Percentiles rank a stretch among this genome's conserved stretches.
Conservation (phyloP, 78 protist genomes). For the Protostelium mycophagum region DNA sequence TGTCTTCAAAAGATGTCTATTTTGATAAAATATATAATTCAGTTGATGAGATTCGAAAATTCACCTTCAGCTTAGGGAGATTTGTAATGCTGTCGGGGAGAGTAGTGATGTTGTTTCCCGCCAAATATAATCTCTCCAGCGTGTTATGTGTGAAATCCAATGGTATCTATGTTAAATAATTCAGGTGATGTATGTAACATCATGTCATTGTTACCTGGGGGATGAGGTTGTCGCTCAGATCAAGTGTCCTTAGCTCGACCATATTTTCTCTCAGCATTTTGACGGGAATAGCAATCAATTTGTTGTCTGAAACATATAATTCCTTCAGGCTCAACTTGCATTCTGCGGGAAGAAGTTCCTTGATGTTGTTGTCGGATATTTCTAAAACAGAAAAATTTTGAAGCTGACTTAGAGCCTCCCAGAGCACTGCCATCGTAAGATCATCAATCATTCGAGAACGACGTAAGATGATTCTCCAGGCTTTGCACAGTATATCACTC, state of each 20-base stretch:
- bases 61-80: too few relatives aligned
- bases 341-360: neutral
- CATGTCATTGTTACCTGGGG: neutral
- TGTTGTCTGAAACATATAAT: neutral
- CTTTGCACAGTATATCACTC: neutral
- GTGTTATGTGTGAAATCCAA: too few relatives aligned
- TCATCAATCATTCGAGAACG: neutral
- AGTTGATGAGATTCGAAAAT: too few relatives aligned
- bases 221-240: neutral
- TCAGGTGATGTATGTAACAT: neutral
- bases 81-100: too few relatives aligned
- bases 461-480: neutral
- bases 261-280: neutral
- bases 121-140: too few relatives aligned
- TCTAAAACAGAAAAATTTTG: neutral
- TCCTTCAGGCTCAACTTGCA: neutral
- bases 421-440: neutral
- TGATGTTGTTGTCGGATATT: neutral
- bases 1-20: too few relatives aligned
- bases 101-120: too few relatives aligned
- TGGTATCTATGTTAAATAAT: too few relatives aligned
- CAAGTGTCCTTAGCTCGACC: neutral
- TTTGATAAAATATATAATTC: too few relatives aligned
- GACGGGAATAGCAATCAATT: neutral
- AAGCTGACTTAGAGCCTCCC: neutral